Conservation (phyloP, 2,329 filamentous ascomycete genomes). For the Pestalotiopsis sp. region DNA sequence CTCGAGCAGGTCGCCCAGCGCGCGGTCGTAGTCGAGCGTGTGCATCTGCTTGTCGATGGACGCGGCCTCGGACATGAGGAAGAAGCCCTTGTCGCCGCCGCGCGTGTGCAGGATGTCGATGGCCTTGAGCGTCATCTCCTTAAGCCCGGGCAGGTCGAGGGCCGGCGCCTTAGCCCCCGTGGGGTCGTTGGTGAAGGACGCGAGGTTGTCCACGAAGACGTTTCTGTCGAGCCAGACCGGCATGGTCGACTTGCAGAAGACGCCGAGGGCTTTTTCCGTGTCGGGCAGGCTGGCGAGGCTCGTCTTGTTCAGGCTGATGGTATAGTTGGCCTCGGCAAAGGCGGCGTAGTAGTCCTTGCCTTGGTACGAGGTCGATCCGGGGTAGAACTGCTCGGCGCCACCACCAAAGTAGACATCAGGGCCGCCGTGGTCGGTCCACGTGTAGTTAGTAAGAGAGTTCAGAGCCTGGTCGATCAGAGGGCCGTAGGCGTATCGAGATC, state of each 20-base stretch:
- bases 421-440: constrained; percentile 74
- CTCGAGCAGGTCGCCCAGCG: constrained; percentile 82
- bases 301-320: constrained; percentile 74
- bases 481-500: constrained; percentile 68
- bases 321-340: constrained; percentile 74
- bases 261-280: constrained; percentile 68
- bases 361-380: constrained; percentile 64
- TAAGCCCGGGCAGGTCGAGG: constrained; percentile 77
- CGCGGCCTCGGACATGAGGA: constrained; percentile 85
- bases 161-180: constrained; percentile 65
- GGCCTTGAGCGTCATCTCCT: constrained; percentile 88
- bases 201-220: constrained; percentile 72
- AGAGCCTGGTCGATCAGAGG: constrained; percentile 76
- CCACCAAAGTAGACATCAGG: constrained; percentile 83
- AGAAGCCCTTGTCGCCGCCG: constrained; percentile 73
- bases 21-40: constrained; percentile 79
- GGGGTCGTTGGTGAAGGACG: constrained; percentile 67
- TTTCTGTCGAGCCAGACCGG: constrained; percentile 88
- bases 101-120: constrained; percentile 74
- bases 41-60: constrained; percentile 94
- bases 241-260: constrained; percentile 75
- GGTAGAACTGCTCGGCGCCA: constrained; percentile 79
- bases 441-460: constrained; percentile 77
- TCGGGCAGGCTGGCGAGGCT: constrained; percentile 60
- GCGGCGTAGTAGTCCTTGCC: constrained; percentile 79